These are phyloP conservation scores for Cochlearia excelsa DNA, from an alignment of 345 rosid species.

Conservation along the genomic window DNA sequence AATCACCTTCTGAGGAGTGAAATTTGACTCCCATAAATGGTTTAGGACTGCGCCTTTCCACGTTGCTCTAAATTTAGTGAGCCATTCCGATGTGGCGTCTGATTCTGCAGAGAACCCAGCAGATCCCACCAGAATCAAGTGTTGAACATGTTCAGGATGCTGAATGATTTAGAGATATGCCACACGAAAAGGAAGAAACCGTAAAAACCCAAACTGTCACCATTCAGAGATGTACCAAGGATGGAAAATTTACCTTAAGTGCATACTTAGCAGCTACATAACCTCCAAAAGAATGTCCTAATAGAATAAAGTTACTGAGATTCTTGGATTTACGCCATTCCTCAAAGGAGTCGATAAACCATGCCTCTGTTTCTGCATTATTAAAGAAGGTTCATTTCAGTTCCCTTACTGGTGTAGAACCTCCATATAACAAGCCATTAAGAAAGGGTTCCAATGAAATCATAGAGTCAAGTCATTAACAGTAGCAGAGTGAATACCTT, in stretches of 20 bases:
- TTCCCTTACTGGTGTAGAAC: too few species aligned
- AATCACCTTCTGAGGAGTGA: constrained; percentile 86
- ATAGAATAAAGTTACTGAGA: constrained; percentile 74
- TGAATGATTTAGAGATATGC: constrained; percentile 31
- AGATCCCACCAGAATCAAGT: constrained; percentile 88
- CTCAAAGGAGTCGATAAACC: constrained; percentile 98
- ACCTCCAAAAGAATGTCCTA: constrained; percentile 99
- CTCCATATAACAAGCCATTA: too few species aligned
- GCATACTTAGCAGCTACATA: constrained; percentile 97
- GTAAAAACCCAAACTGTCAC: constrained; percentile 8
- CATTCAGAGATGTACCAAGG: not conserved
- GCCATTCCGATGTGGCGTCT: constrained; percentile 64
- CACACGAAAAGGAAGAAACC: constrained; percentile 13
- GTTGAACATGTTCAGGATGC: constrained; percentile 97
- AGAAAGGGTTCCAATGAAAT: too few species aligned
- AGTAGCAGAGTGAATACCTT: constrained; percentile 44
- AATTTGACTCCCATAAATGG: constrained; percentile 97
- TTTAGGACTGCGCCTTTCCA: constrained; percentile 92
- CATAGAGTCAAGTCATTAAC: too few species aligned
- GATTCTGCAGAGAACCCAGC: constrained; percentile 85
- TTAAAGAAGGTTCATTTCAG: constrained; percentile 4
- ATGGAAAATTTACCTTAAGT: constrained; percentile 63
- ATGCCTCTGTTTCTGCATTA: constrained; percentile 90
- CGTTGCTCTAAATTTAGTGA: constrained; percentile 64
- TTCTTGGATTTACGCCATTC: constrained; percentile 97